These are phyloP conservation scores for Panaeolus papilionaceus DNA, from an alignment of 768 basidiomycete species.

Conservation along the genomic window DNA sequence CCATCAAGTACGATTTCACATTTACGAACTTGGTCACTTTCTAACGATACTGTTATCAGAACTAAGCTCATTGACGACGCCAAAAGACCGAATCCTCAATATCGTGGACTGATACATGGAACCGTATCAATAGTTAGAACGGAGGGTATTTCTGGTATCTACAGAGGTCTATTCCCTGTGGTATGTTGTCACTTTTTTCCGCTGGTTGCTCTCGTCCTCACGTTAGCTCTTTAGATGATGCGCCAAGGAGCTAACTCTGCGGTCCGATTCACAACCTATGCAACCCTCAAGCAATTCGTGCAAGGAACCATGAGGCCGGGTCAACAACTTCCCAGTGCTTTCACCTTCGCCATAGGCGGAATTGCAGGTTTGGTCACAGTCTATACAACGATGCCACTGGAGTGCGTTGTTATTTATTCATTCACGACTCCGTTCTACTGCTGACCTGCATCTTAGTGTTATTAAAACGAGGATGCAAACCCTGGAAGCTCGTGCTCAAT, in stretches of 20 bases:
- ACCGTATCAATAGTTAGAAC: slow-evolving; percentile 78
- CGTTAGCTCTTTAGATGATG: slow-evolving; percentile 73
- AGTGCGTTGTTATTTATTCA: slow-evolving; percentile 49
- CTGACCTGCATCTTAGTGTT: slow-evolving; percentile 57
- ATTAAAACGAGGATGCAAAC: slow-evolving; percentile 99
- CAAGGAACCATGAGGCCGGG: slow-evolving; percentile 86
- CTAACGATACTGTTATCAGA: slow-evolving; percentile 45
- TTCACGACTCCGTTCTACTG: not conserved
- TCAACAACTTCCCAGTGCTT: slow-evolving; percentile 80
- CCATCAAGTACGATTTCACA: slow-evolving; percentile 80
- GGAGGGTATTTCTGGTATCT: slow-evolving; percentile 86
- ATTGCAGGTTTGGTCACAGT: slow-evolving; percentile 96
- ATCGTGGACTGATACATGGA: slow-evolving; percentile 87
- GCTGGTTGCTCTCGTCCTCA: not conserved
- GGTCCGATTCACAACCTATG: slow-evolving; percentile 93
- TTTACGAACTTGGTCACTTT: not conserved
- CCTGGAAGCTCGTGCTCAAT: slow-evolving; percentile 79
- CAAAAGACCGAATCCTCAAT: slow-evolving; percentile 83
- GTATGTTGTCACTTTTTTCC: slow-evolving; percentile 52
- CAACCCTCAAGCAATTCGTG: slow-evolving; percentile 92
- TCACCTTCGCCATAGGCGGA: slow-evolving; percentile 95
- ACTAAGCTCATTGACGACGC: slow-evolving; percentile 98
- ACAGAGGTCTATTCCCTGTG: slow-evolving; percentile 93
- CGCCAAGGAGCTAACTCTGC: slow-evolving; percentile 98
- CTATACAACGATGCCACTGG: slow-evolving; percentile 86